Base-by-base conservation (phyloP, 257 asterid species). In the Ballota nigra region DNA sequence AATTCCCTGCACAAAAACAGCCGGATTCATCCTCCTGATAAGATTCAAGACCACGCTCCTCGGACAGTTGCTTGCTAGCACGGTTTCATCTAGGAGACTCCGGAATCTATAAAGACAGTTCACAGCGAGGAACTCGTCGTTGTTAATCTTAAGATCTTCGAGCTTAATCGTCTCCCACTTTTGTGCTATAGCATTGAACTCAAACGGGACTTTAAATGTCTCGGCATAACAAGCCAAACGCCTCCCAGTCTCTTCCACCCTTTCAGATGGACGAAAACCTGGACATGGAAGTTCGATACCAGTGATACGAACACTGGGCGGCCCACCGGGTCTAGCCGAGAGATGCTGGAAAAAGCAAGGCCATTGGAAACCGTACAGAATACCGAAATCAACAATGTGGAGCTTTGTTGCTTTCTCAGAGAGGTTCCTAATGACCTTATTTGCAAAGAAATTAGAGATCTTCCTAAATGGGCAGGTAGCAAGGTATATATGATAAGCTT, bases 321-420 rank as follows among this genome's bases (percentile, higher is more conserved):
- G 80, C 2, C 89, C 89, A 19, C 84, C 89, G 3, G 79, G 73
- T 22, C 84, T 68, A 5, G 51, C 24, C 1, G 86, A 64, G 22
- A 85, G 84, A 15, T 68, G 75, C 55, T 85, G 87, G 24, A 85
- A 69, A 31, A 82, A 76, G 72, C 72, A 58, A 66, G 86, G 87
- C 87, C 87, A 85, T 63, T 85, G 90, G 72, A 83, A 84, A n/a
- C 89, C 89, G 58, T 65, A 84, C 16, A 82, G 83, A 72, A 84
- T 79, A 38, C 89, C 89, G 6, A 85, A 85, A 79, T 85, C 87
- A 38, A 85, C 72, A 20, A 85, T 75, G 74, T 85, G 90, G 26
- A 83, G 79, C 24, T 78, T 81, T n/a, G 73, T 51, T 2, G 71
- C 83, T 22, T 79, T 73, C 53, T 55, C 71, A 29, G 87, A 66